phyloP scores from a whole-genome alignment of 1,284 basidiomycete genomes.

The Pascua sp. region DNA sequence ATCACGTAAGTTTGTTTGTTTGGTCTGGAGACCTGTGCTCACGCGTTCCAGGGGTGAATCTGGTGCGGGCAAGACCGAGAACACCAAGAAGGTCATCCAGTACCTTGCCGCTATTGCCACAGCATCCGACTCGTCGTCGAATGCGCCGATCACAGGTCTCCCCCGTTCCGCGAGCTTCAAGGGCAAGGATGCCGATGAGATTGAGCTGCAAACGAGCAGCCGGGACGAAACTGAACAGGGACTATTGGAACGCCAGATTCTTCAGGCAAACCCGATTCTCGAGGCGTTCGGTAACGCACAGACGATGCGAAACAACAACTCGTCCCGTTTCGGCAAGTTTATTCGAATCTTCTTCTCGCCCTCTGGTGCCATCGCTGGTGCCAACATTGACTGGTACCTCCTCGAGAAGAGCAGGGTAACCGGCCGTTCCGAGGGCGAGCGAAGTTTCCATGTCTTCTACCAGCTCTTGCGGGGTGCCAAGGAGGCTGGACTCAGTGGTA shows the following conservation, averaged over 20 bases:
- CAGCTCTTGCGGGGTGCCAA: conserved; percentile 72
- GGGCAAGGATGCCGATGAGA: conserved; percentile 38
- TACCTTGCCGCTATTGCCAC: conserved; percentile 95
- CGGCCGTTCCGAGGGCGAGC: conserved; percentile 78
- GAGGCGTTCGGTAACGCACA: conserved; percentile 99
- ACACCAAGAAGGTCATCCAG: conserved; percentile 99
- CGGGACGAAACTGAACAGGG: conserved; percentile 58
- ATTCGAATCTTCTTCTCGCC: conserved; percentile 93
- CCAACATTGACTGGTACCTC: conserved; percentile 98
- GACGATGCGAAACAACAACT: conserved; percentile 98
- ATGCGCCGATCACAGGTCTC: conserved; percentile 36
- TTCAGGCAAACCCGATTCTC: conserved; percentile 96
- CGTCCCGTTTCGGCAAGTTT: conserved; percentile 93
- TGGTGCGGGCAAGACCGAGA: conserved; percentile 98
- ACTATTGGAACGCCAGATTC: conserved; percentile 89
- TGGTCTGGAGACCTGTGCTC: conserved; percentile 1
- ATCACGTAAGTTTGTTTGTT: conserved; percentile 70
- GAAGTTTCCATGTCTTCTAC: conserved; percentile 97
- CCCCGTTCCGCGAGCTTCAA: conserved; percentile 48
- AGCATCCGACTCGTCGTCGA: conserved; percentile 54
- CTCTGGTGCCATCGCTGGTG: conserved; percentile 91
- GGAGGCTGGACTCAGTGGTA: conserved; percentile 62
- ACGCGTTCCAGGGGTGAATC: conserved; percentile 76
- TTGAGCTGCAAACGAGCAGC: conserved; percentile 43
- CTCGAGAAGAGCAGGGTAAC: conserved; percentile 97